A percentile compares a stretch with the other conserved stretches of the same genome.
Evolutionary conservation across 257 asterid genomes (phyloP).

Genomic region (Solanum paucissectum): DNA sequence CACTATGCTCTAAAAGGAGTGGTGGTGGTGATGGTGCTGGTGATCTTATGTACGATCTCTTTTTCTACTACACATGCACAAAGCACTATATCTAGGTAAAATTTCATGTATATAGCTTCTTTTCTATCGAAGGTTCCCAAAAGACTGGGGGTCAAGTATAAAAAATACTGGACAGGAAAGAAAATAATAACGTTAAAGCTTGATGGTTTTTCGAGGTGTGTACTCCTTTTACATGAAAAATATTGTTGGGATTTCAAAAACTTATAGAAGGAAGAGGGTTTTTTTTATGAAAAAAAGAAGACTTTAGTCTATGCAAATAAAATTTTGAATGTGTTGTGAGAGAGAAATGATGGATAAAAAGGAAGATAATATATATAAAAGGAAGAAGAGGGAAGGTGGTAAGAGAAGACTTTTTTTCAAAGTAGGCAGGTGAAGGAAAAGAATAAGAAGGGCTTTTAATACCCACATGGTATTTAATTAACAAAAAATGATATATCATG

Average conservation of each 20-base stretch:
- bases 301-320: not conserved
- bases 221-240: not conserved
- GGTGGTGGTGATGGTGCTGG: not conserved
- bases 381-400: not conserved
- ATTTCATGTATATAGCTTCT: not conserved
- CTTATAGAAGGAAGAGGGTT: not conserved
- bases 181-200: not conserved
- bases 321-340: not conserved
- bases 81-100: not conserved
- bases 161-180: not conserved
- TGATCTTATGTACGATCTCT: not conserved
- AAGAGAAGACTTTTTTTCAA: not conserved
- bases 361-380: not conserved
- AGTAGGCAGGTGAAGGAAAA: not conserved
- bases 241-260: not conserved
- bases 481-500: not conserved
- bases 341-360: not conserved
- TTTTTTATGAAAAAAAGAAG: not conserved
- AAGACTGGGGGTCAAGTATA: not conserved
- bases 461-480: not conserved
- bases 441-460: not conserved
- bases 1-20: not conserved
- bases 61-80: not conserved
- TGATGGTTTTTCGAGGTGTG: not conserved
- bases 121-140: not conserved